Evolutionary conservation across 1,139 yeast species (phyloP), one percentile per base, ranked within the genome.

Genomic region (Magnusiomyces tetraspermus): DNA sequence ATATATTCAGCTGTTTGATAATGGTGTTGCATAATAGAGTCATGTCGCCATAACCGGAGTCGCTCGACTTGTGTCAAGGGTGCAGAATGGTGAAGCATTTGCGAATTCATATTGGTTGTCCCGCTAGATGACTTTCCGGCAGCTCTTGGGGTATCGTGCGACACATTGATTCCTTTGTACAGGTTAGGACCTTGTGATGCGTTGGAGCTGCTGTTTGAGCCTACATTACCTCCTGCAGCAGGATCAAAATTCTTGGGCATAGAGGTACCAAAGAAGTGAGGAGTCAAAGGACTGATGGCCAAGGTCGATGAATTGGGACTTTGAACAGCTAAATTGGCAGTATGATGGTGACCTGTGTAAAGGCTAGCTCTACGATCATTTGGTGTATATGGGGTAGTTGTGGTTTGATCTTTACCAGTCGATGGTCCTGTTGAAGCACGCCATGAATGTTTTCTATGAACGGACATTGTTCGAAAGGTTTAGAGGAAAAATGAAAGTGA

Each of bases 1-100:
- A 94, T 79, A 64, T 82, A 88, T 62, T 85, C 94, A 0, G 98
- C 97, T 0, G 97, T 87, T 49, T 77, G 77, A 66, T 86, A 86
- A 58, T 90, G 95, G 65, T 90, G 97, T 62, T 90, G 96, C 83
- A 85, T 83, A 55, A 85, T 70, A 0, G 98, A 96, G 65, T 89
- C 96, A 58, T 89, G 96, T 51, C 98, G 74, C 98, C 98, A 92
- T 41, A 87, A 72, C 47, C 98, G 71, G 45, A 92, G 75, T 61
- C 85, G 81, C 59, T 90, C 97, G 0, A 94, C 94, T 54, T 87
- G 95, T 0, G 95, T 79, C 47, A 83, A 67, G 6, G 61, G 60
- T 15, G 48, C 38, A 33, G 41, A 13, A 53, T 15, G 56, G 48
- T 15, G 52, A 31, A 10, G 37, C 13, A 13, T 51, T 37, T 21